Evolutionary conservation across 73 alveolate species (phyloP), one percentile per base, ranked within the genome.

Genomic region (Paramecium pentaurelia): DNA sequence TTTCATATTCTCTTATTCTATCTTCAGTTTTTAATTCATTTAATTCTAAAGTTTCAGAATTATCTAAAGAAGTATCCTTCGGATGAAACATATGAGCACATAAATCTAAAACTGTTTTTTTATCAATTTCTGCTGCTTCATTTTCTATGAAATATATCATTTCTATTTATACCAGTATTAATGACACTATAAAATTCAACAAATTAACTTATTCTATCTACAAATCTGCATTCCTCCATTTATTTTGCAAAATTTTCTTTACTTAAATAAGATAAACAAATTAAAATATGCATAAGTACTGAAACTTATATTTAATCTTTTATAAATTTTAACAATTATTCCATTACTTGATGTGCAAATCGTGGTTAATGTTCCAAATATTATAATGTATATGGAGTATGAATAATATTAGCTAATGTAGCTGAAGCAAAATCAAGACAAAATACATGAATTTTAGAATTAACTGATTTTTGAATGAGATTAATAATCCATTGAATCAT

Each of bases 81-180:
- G 99, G 98, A 96, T 97, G 98, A 93, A 98, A 98, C 98, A 98
- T 96, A 88, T 96, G 98, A 71, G 97, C 97, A 84, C 98, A 93
- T 60, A 98, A 94, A 93, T 98, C 98, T 32, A 98, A 92, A 12
- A 98, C 98, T 27, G 98, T 97, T 92, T 95, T 97, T 96, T 97
- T 98, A 93, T 98, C 98, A 51, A 97, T 95, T 87, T 97, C 98
- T 45, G 96, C 95, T 83, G 92, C 96, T 60, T 97, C 99, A 88
- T 97, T 96, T 89, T 97, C 98, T 86, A 86, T 28, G 5, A 20
- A 22, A 18, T 28, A 25, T 49, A 30, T 18, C 38, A 47, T 75
- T 12, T 92, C 54, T 20, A 5, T 25, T 54, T 49, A 64, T 58
- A 36, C 96, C 92, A 14, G 96, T 85, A 60, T 95, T 94, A 36